Percentiles rank a stretch among this genome's conserved stretches.
phyloP scores from a whole-genome alignment of 176 grass and related monocot genomes.

The Juncus effusus region DNA sequence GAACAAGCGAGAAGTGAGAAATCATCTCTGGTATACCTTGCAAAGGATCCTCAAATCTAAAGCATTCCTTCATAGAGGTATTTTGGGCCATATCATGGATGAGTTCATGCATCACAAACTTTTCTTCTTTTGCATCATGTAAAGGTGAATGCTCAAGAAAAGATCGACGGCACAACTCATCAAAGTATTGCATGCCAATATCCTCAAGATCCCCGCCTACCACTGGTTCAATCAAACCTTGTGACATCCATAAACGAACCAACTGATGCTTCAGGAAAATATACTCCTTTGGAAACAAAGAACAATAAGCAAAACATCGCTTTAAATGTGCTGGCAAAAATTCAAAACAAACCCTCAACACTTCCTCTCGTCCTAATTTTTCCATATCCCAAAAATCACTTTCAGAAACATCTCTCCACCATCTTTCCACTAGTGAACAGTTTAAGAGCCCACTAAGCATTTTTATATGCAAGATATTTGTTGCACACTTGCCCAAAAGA shows the following conservation, averaged over 20 bases:
- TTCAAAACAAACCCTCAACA: constrained; percentile 4
- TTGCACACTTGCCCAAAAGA: constrained; percentile 1
- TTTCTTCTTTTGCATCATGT: constrained; percentile 12
- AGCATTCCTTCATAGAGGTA: constrained; percentile 9
- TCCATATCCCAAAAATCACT: background rate
- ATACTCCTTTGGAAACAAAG: constrained; percentile 35
- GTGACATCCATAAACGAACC: constrained; percentile 31
- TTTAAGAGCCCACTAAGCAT: constrained; percentile 20
- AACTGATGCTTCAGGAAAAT: constrained; percentile 16
- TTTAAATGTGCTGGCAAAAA: constrained; percentile 26
- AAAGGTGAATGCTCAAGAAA: constrained; percentile 31
- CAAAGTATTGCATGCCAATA: constrained; percentile 23
- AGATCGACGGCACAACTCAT: constrained; percentile 31
- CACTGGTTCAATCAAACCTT: constrained; percentile 19
- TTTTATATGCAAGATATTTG: constrained; percentile 19
- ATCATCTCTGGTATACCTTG: background rate
- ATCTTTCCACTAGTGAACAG: background rate
- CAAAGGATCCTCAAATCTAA: constrained; percentile 17
- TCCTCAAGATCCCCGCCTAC: constrained; percentile 16
- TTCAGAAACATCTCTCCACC: background rate
- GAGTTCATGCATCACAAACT: constrained; percentile 30
- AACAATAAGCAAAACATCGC: constrained; percentile 32
- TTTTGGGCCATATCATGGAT: constrained; percentile 29
- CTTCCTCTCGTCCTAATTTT: background rate
- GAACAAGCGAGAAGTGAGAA: constrained; percentile 21